phyloP scores from a whole-genome alignment of 129 eudicot species.

The Glebionis coronaria region DNA sequence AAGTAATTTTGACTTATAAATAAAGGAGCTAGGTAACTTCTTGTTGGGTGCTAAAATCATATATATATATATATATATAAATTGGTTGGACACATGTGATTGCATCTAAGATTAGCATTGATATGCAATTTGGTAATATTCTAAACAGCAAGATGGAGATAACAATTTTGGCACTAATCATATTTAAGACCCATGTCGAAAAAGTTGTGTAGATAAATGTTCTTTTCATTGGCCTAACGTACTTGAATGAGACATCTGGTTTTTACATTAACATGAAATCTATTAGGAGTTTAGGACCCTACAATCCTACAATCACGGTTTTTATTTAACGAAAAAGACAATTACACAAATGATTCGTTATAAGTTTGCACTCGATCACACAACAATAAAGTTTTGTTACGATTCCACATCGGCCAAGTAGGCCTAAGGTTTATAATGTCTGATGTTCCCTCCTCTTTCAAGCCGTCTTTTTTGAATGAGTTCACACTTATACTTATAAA shows the following conservation, averaged over 20 bases:
- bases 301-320: background rate
- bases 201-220: constrained; percentile 25
- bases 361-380: no score
- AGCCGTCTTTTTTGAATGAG: no score
- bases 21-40: constrained; percentile 12
- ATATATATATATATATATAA: background rate
- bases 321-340: constrained; percentile 20
- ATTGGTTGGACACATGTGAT: constrained; percentile 32
- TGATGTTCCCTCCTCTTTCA: no score
- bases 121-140: constrained; percentile 19
- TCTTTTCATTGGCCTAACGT: constrained; percentile 26
- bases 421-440: no score
- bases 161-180: constrained; percentile 6
- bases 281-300: constrained; percentile 18
- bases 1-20: constrained; percentile 6
- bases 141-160: constrained; percentile 21
- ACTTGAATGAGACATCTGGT: constrained; percentile 6
- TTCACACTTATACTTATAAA: no score
- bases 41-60: constrained; percentile 19
- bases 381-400: no score
- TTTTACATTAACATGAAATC: constrained; percentile 19
- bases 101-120: constrained; percentile 16
- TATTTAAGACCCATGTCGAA: constrained; percentile 15
- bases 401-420: no score
- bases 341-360: background rate